phyloP scores from a whole-genome alignment of 495 filamentous ascomycete genomes.

The Xylaria curta region DNA sequence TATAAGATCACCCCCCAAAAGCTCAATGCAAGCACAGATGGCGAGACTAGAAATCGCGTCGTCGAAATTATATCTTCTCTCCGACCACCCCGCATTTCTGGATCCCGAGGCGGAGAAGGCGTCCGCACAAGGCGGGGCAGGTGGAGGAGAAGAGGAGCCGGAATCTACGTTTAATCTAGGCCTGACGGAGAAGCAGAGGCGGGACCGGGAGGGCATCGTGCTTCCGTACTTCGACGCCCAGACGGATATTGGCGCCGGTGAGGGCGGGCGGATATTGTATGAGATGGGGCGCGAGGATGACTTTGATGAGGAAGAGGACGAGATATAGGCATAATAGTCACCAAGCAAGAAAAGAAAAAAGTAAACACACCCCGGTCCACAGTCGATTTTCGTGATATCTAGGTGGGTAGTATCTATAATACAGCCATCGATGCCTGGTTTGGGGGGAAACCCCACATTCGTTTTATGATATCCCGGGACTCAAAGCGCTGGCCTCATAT shows the following conservation, averaged over 20 bases:
- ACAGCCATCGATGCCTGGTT: slow-evolving; percentile 10
- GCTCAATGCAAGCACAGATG: slow-evolving; percentile 39
- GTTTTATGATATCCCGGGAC: neutral
- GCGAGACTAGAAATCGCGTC: slow-evolving; percentile 24
- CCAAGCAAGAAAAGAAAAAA: neutral
- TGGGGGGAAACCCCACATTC: neutral
- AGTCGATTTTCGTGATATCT: slow-evolving; percentile 24
- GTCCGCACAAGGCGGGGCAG: slow-evolving; percentile 40
- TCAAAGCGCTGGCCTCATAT: slow-evolving; percentile 6
- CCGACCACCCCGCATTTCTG: slow-evolving; percentile 76
- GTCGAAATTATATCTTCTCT: slow-evolving; percentile 66
- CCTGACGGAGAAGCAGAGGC: slow-evolving; percentile 87
- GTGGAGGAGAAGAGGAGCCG: slow-evolving; percentile 58
- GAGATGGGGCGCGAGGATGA: slow-evolving; percentile 97
- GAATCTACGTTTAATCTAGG: slow-evolving; percentile 81
- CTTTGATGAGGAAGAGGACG: slow-evolving; percentile 98
- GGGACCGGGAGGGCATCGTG: slow-evolving; percentile 84
- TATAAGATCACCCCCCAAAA: neutral
- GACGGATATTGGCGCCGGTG: slow-evolving; percentile 73
- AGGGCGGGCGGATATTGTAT: slow-evolving; percentile 90
- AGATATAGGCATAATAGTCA: slow-evolving; percentile 66
- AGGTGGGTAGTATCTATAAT: slow-evolving; percentile 23
- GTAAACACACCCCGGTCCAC: neutral
- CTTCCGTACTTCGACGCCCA: slow-evolving; percentile 97
- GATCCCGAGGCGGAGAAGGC: slow-evolving; percentile 43